Evolutionary conservation across 768 basidiomycete species (phyloP).

Genomic region (Rhizopogon salebrosus): DNA sequence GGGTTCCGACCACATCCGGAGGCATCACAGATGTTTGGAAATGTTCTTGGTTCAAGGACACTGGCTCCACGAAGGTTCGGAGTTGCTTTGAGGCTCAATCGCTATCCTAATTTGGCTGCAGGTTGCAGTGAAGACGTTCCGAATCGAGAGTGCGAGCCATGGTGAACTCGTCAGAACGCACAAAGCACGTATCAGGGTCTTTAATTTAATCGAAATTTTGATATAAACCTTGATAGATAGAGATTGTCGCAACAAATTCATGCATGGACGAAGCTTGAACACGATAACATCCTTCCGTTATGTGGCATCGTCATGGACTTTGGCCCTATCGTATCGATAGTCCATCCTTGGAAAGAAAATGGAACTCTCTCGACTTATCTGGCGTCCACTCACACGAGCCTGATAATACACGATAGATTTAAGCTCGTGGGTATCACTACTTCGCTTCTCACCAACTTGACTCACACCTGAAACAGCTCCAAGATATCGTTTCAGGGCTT

Average conservation of each 20-base stretch:
- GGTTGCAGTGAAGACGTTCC: slow-evolving; percentile 5
- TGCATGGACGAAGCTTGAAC: slow-evolving; percentile 15
- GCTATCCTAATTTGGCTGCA: neutral
- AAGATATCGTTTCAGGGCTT: slow-evolving; percentile 1
- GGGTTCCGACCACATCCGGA: neutral
- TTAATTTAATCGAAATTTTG: neutral
- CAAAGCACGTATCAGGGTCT: neutral
- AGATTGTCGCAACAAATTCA: slow-evolving; percentile 14
- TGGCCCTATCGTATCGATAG: slow-evolving; percentile 15
- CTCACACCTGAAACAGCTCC: neutral
- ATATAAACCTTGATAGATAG: slow-evolving; percentile 4
- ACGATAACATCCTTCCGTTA: slow-evolving; percentile 18
- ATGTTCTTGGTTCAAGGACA: neutral
- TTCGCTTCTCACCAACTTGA: neutral
- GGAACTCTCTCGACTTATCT: slow-evolving; percentile 13
- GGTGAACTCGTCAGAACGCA: neutral
- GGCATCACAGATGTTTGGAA: slow-evolving; percentile 6
- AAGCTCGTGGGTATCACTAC: slow-evolving; percentile 9
- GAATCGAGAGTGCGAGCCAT: neutral
- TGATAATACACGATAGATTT: slow-evolving; percentile 13
- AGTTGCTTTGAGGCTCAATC: neutral
- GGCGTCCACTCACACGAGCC: slow-evolving; percentile 5
- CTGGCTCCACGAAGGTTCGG: neutral
- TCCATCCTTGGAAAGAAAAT: slow-evolving; percentile 17
- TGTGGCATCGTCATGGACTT: slow-evolving; percentile 15